phyloP scores from a whole-genome alignment of 2,329 filamentous ascomycete genomes.

The Pseudogymnoascus sp. region DNA sequence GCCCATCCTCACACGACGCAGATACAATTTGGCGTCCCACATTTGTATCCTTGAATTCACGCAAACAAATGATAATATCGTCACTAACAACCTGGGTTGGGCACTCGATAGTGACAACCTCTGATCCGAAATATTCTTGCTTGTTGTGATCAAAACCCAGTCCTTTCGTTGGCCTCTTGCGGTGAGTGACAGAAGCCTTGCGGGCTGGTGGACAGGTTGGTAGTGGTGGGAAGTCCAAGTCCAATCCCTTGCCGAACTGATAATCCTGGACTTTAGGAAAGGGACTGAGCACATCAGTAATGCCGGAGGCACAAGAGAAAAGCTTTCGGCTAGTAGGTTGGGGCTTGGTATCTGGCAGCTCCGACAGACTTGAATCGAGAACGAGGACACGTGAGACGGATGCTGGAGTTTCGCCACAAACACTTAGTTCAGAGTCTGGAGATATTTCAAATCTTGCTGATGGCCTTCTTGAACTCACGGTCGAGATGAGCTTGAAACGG shows the following conservation, averaged over 20 bases:
- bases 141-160: not conserved
- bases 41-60: not conserved
- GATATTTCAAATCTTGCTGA: not conserved
- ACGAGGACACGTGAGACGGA: not conserved
- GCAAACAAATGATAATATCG: not conserved
- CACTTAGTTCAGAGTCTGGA: not conserved
- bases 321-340: not conserved
- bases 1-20: not conserved
- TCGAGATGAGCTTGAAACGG: not conserved
- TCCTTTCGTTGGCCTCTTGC: not conserved
- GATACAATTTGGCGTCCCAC: not conserved
- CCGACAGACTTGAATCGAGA: not conserved
- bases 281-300: not conserved
- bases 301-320: not conserved
- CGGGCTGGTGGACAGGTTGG: not conserved
- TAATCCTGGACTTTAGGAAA: not conserved
- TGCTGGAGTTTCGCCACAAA: not conserved
- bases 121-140: not conserved
- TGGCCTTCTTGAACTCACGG: not conserved
- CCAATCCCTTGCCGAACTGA: not conserved
- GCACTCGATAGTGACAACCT: not conserved
- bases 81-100: not conserved
- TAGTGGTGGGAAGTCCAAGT: not conserved
- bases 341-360: not conserved
- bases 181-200: not conserved